Evolutionary conservation across 768 basidiomycete species (phyloP), one percentile per base, ranked within the genome.

Genomic region (Termitomyces sp.): DNA sequence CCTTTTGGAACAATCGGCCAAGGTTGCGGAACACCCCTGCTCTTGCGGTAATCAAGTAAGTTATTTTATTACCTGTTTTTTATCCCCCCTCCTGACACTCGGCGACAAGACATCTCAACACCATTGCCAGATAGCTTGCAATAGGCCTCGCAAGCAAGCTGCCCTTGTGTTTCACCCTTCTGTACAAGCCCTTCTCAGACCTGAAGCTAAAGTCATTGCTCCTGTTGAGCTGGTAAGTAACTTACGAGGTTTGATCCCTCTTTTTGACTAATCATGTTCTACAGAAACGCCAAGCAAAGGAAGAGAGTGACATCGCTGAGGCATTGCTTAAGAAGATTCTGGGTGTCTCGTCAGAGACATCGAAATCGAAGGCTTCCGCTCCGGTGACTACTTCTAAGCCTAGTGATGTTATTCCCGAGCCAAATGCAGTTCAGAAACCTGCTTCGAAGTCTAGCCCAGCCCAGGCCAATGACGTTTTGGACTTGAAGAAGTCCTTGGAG

Each of bases 11-110:
- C 49, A 42, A 9, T 40, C 49, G 23, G 42, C 17, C 21, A 52
- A 52, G 35, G 58, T 35, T 17, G 54, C 43, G 11, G 12, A 40
- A 37, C 52, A 39, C 19, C 48, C 37, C 7, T 49, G 27, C 19
- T 17, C 30, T 45, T 48, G 52, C 40, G 16, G 25, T 40, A 42
- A 48, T 27, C 45, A 56, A 37, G 59, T 60, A 27, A 49, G 52
- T 17, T 40, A 30, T 1, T 53, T 47, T 19, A 4, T 28, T 39
- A 9, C 27, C 9, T 30, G 16, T n/a, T 23, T 19, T 3, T 12
- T 3, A 25, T 21, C 2, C 21, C 30, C n/a, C 23, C n/a, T n/a
- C 7, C 41, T 56, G 40, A 60, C 51, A 14, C 9, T 39, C 14
- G 14, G 23, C 21, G 11, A 45, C 35, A 44, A 59, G 58, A 35